Evolutionary conservation across 257 asterid genomes (phyloP), one percentile per base, ranked within the genome.

Genomic region (Avicennia marina): DNA sequence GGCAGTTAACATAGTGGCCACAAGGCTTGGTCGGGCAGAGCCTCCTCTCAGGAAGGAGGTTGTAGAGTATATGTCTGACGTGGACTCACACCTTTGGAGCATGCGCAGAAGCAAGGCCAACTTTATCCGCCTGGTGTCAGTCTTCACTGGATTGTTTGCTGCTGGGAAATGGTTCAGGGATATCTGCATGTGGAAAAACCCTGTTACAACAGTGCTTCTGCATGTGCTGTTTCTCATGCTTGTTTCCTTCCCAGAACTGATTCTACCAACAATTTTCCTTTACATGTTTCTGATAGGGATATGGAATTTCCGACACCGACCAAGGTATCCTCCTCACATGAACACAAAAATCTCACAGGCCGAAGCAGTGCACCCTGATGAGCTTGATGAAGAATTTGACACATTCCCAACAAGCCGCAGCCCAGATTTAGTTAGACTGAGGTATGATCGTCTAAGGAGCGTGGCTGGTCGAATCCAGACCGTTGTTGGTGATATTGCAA

Each of bases 281-380:
- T 89, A 85, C 83, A 82, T 85, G 96, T 88, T 85, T 60, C 76
- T 88, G 6, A 88, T 88, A 15, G 96, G 96, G 33, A 58, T 88
- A 26, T 88, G 96, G 96, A 88, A 88, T 42, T 88, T 80, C 54
- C 70, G 94, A 13, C 71, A 75, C 76, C 81, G 96, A 0, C 88
- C 96, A 0, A 60, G 96, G 77, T 85, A 85, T 60, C 96, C 95
- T 22, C 96, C 96, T 15, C 96, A 88, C 81, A 88, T 88, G 96
- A 88, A 85, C 88, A 85, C 94, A 0, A 82, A 79, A 56, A 62
- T 88, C 38, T 88, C 96, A n/a, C 95, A 85, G 67, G 96, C 95
- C 0, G 96, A 89, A 51, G 76, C 76, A 0, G 81, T 81, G 15
- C 87, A 83, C 64, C 94, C 94, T 0, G 94, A 83, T n/a, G 94